Conservation (phyloP, 2,329 filamentous ascomycete genomes). For the Sclerotinia borealis region DNA sequence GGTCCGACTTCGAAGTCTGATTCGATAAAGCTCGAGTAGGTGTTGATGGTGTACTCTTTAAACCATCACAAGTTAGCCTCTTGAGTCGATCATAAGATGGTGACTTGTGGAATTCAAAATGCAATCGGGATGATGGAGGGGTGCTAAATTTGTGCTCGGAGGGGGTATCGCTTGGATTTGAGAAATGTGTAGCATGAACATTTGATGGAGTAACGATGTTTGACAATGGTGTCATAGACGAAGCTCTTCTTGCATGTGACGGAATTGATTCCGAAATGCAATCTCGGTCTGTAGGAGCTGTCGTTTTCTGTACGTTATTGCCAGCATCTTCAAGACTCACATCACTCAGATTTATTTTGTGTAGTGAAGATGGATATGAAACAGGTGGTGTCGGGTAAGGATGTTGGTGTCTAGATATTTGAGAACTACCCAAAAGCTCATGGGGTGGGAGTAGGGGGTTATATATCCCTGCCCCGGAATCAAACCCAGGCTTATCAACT, state of each 20-base stretch:
- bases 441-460: constrained; percentile 19
- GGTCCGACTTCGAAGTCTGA: constrained; percentile 46
- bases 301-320: constrained; percentile 33
- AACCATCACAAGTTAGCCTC: constrained; percentile 80
- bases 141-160: constrained; percentile 42
- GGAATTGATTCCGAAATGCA: constrained; percentile 40
- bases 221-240: constrained; percentile 53
- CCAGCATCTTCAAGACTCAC: constrained; percentile 36
- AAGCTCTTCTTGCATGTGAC: constrained; percentile 39
- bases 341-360: constrained; percentile 39
- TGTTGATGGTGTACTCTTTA: constrained; percentile 89
- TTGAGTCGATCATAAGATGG: constrained; percentile 63
- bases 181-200: constrained; percentile 63
- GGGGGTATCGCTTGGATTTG: constrained; percentile 55
- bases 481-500: constrained; percentile 23
- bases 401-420: constrained; percentile 28
- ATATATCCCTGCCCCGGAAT: constrained; percentile 22
- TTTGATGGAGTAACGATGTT: constrained; percentile 56
- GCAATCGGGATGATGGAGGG: constrained; percentile 44
- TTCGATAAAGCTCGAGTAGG: constrained; percentile 75
- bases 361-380: constrained; percentile 43
- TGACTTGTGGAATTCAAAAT: constrained; percentile 45
- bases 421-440: constrained; percentile 24
- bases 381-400: constrained; percentile 54
- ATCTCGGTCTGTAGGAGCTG: constrained; percentile 35